Evolutionary conservation across 345 rosid genomes (phyloP), one percentile per base, ranked within the genome.

Genomic region (Tarenaya hassleriana): DNA sequence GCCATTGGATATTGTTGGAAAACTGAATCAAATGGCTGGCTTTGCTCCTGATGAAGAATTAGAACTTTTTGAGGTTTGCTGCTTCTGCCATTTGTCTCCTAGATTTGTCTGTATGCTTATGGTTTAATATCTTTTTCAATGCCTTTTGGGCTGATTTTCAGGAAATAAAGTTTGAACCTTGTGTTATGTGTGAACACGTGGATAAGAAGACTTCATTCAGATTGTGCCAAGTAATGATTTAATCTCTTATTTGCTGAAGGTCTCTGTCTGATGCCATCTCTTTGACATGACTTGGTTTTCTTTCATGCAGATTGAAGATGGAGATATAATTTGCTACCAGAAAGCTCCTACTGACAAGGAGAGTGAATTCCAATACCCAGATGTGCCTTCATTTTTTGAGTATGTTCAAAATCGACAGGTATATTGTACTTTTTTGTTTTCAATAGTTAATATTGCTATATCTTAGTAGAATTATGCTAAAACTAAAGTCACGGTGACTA

Each of bases 351-450:
- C 78, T 45, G 77, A 75, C 64, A 60, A 66, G 60, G 86, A 75
- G 62, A 81, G 62, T 61, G 81, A 73, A 47, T 74, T 52, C 52
- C 72, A 57, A 24, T 85, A 83, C 72, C 94, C 91, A 16, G 76
- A 85, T 46, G 85, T 92, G 48, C 91, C 95, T 57, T 80, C 95
- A 10, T 88, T 75, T 78, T 69, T 92, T 75, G 98, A 83, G 64
- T 85, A 77, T 67, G 94, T 88, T 60, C 97, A 85, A 67, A 92
- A 88, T 67, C 95, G 97, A 18, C 97, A 88, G 91, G 98, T 88
- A 67, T 44, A 60, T 43, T 10, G 44, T 41, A 31, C 21, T 68
- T 19, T 10, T 34, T 12, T 56, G 61, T 35, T 54, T 51, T 34
- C n/a, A 27, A 35, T 43, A 11, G 40, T 66, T 20, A 44, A 64